phyloP scores from a whole-genome alignment of 23 red algal species.

The Agarophyton chilense region DNA sequence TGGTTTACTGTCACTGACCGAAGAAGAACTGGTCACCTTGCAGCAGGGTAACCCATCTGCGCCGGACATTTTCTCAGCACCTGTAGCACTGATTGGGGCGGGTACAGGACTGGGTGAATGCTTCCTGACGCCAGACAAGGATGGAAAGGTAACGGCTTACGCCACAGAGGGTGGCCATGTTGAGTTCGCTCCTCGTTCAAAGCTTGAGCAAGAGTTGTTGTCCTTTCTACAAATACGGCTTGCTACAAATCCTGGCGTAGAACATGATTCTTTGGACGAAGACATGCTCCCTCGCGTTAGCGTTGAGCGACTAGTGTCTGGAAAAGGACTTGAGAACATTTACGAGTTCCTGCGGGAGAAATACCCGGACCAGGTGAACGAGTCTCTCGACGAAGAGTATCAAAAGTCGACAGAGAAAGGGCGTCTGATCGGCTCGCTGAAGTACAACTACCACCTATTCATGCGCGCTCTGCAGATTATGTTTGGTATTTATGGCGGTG shows the following conservation, averaged over 20 bases:
- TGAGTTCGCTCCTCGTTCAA: slow-evolving; percentile 93
- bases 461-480: slow-evolving; percentile 85
- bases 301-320: slow-evolving; percentile 94
- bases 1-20: slow-evolving; percentile 74
- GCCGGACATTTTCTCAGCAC: slow-evolving; percentile 3
- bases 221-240: slow-evolving; percentile 66
- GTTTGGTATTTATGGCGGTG: slow-evolving; percentile 84
- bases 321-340: slow-evolving; percentile 91
- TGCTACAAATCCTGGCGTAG: slow-evolving; percentile 22
- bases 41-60: slow-evolving; percentile 68
- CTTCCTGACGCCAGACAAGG: slow-evolving; percentile 69
- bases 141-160: slow-evolving; percentile 69
- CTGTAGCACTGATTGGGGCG: slow-evolving; percentile 83
- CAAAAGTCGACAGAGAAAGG: slow-evolving; percentile 73
- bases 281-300: slow-evolving; percentile 76
- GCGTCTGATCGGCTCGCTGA: slow-evolving; percentile 69
- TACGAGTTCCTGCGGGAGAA: slow-evolving; percentile 89
- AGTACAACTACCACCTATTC: slow-evolving; percentile 85
- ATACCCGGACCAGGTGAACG: slow-evolving; percentile 77
- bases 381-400: slow-evolving; percentile 66
- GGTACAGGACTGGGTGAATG: slow-evolving; percentile 98
- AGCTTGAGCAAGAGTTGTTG: slow-evolving; percentile 80
- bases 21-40: slow-evolving; percentile 70
- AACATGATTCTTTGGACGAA: not conserved
- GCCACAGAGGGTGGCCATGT: slow-evolving; percentile 95